These are phyloP conservation scores for Barnettozyma botsteinii DNA, from an alignment of 805 yeast species.

Conservation along the genomic window DNA sequence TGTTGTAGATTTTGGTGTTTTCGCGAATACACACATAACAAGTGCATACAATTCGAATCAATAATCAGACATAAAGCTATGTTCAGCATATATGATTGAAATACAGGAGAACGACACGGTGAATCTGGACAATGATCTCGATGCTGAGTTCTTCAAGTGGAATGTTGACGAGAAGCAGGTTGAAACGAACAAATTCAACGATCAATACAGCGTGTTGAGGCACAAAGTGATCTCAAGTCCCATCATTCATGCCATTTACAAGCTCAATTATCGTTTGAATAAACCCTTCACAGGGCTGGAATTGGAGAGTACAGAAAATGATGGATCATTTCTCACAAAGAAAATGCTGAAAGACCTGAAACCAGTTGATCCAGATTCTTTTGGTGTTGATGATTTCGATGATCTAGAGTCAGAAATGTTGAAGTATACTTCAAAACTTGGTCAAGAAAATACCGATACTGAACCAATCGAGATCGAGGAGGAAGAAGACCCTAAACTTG, in stretches of 20 bases:
- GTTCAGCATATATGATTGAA: too few relatives aligned
- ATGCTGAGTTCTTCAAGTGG: conserved; percentile 10
- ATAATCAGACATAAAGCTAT: too few relatives aligned
- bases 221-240: conserved; percentile 39
- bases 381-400: conserved; percentile 19
- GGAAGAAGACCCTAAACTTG: conserved; percentile 10
- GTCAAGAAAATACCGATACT: background rate
- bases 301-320: conserved; percentile 2
- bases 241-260: conserved; percentile 30
- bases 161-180: background rate
- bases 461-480: conserved; percentile 5
- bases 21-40: too few relatives aligned
- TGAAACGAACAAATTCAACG: conserved; percentile 1
- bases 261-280: conserved; percentile 20
- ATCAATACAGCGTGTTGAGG: conserved; percentile 24
- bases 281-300: conserved; percentile 20
- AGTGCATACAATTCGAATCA: too few relatives aligned
- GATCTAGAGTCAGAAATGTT: conserved; percentile 19
- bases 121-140: background rate
- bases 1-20: background rate
- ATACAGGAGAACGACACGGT: conserved; percentile 5
- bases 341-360: conserved; percentile 23
- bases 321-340: conserved; percentile 13
- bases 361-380: conserved; percentile 19
- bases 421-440: conserved; percentile 9